Base-by-base conservation (phyloP, 176 grass and related monocot genomes). In the bread wheat (Triticum aestivum) region DNA sequence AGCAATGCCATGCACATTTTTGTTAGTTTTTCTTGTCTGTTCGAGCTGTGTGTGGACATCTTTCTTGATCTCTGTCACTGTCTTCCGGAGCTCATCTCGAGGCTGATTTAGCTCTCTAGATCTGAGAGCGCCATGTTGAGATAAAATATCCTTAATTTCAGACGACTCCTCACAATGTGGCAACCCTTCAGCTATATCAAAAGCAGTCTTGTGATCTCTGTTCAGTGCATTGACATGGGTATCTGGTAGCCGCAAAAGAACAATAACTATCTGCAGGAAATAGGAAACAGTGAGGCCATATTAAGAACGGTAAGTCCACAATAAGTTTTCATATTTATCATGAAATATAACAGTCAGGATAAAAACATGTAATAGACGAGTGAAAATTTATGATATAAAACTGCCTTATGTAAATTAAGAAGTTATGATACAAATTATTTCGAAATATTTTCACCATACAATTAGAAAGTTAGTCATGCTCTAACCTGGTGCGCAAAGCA, bases 61-160 rank as follows among this genome's bases (percentile, higher is more conserved):
- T 79, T 98, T 98, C 80, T 98, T 98, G 70, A 98, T 98, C 82
- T 98, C 90, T 65, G 93, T 96, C 32, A 98, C 96, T 7, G 96
- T 98, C 70, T 98, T 98, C 66, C 90, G 17, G 33, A 98, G 90
- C 63, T 98, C 96, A 82, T 96, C 96, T 77, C 93, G 88, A 68
- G 96, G 96, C 52, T 98, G 96, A 75, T 98, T 98, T 73, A 98
- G 68, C 79, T 98, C 96, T 69, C 94, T 96, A 32, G 96, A 91
- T 80, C 96, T 87, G 27, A 98, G 80, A 5, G 96, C 92, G 5
- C 90, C 94, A 82, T 96, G 79, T 38, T 93, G 93, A 86, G 91
- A 86, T 78, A 98, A 94, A 63, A 89, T 96, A 44, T 91, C 96
- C 65, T 91, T 98, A 66, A 98, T 96, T 87, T 92, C 86, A n/a